Base-by-base conservation (phyloP, 257 asterid species). In the Mitragyna speciosa region DNA sequence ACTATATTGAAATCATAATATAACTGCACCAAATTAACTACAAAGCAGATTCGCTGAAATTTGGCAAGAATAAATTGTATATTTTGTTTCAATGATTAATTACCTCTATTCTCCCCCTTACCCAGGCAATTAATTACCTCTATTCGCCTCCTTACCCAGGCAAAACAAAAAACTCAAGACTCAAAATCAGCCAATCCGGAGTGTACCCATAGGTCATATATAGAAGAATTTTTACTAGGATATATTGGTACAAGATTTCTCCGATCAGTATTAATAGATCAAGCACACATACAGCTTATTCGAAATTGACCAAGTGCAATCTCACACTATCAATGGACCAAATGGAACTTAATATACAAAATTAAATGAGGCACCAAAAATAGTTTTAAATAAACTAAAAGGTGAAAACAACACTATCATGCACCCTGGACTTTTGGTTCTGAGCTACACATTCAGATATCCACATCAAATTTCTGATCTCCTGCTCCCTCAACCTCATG, bases 391-490 rank as follows among this genome's bases (percentile, higher is more conserved):
- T 12, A 11, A 22, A 72, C 89, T 90, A 94, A 87, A 94, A 94
- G 78, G 92, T 92, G 84, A 92, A 91, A 72, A 94, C 98, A 66
- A 94, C 97, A 59, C 98, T 94, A 39, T 94, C 98, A 31, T 94
- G 98, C 80, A 92, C 97, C 76, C 98, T 89, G 49, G 94, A 88
- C 83, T 94, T 94, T 87, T 94, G 98, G 93, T 94, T 94, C 83
- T 94, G 97, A 30, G 98, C 97, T 69, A 94, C 98, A 0, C 98
- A 94, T 89, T 94, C 98, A 14, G 97, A 94, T 82, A 94, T 94
- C 98, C 98, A 94, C 98, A 94, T 94, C 86, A 94, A 80, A 88
- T 94, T 94, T 89, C 97, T 86, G 90, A 94, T 94, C 89, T 94
- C 98, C 88, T 94, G 98, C 87, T 94, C 98, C 84, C 93, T 88